These are phyloP conservation scores for Sergeia podlipaevii DNA, from an alignment of 208 protist genomes.

Conservation along the genomic window DNA sequence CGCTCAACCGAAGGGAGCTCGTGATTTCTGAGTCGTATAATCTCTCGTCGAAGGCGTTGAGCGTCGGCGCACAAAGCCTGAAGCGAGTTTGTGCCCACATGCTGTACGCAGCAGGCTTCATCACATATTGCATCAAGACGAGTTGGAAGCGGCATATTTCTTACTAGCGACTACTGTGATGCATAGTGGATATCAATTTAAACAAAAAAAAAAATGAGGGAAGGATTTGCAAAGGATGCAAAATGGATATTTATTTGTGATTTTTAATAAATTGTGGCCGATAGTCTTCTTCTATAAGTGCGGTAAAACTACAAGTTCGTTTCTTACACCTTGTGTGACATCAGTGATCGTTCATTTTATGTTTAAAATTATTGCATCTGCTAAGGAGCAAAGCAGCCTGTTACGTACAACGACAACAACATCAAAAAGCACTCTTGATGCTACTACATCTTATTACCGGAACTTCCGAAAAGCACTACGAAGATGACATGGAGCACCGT, in stretches of 20 bases:
- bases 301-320: not conserved
- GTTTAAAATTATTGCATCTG: no score
- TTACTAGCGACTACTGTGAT: no score
- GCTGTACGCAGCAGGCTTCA: slow-evolving; percentile 7
- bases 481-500: not conserved
- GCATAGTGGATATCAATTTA: not conserved
- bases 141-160: no score
- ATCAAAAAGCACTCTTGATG: no score
- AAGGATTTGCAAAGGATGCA: no score
- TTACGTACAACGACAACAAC: no score
- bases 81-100: not conserved
- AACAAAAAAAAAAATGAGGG: not conserved
- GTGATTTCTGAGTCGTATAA: slow-evolving; percentile 2
- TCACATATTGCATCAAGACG: slow-evolving; percentile 28
- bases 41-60: slow-evolving; percentile 4
- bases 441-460: slow-evolving; percentile 1
- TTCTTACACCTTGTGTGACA: not conserved
- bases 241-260: no score
- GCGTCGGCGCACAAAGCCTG: slow-evolving; percentile 14
- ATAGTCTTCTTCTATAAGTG: no score
- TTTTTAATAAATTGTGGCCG: no score
- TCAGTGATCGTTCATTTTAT: no score
- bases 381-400: no score
- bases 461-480: slow-evolving; percentile 5
- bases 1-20: slow-evolving; percentile 14